Percentiles rank a stretch among this genome's conserved stretches.
Evolutionary conservation across 1,284 basidiomycete genomes (phyloP).

Genomic region (Irpex sp.): DNA sequence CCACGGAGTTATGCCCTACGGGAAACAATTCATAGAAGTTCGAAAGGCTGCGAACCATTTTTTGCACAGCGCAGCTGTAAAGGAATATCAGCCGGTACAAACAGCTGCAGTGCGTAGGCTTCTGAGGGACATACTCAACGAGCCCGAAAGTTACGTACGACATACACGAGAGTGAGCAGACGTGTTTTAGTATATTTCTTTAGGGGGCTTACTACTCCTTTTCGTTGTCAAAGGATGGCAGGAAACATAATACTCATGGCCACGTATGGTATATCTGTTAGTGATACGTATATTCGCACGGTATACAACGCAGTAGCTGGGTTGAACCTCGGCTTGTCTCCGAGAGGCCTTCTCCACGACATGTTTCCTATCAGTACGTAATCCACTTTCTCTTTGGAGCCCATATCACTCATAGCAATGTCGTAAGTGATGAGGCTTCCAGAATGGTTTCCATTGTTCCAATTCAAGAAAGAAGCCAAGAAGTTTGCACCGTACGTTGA

Average conservation of each 20-base stretch:
- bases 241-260: conserved; percentile 21
- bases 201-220: background rate
- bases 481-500: background rate
- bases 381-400: background rate
- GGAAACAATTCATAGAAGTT: background rate
- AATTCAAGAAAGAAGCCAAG: no score
- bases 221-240: conserved; percentile 12
- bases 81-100: conserved; percentile 14
- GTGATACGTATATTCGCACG: conserved; percentile 12
- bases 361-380: conserved; percentile 16
- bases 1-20: background rate
- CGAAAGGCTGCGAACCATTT: background rate
- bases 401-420: background rate
- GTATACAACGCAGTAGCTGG: background rate
- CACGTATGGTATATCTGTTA: conserved; percentile 23
- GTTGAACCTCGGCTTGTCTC: background rate
- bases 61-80: background rate
- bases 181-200: background rate
- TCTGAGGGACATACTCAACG: conserved; percentile 27
- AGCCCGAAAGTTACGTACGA: conserved; percentile 16
- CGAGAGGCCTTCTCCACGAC: conserved; percentile 14
- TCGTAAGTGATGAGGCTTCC: background rate
- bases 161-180: conserved; percentile 26
- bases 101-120: conserved; percentile 28
- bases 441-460: background rate